Conservation (phyloP, 1,284 basidiomycete species). For the Heterobasidion irregulare region DNA sequence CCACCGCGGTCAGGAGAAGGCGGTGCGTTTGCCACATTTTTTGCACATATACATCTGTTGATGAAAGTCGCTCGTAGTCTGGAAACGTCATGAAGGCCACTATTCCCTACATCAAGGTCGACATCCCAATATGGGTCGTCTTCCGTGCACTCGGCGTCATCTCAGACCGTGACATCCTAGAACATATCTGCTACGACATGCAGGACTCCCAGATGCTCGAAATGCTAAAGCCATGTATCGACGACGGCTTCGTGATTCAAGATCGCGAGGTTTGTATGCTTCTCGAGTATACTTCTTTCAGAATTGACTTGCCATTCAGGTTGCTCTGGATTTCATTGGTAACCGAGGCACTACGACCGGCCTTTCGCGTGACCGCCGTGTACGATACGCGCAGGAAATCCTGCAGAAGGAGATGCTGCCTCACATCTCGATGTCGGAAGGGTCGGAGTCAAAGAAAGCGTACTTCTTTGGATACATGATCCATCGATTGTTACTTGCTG, state of each 20-base stretch:
- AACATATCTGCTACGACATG: conserved; percentile 98
- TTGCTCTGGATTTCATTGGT: conserved; percentile 95
- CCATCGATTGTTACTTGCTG: conserved; percentile 89
- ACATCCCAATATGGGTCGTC: conserved; percentile 98
- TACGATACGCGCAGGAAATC: conserved; percentile 96
- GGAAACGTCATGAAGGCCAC: conserved; percentile 97
- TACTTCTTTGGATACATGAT: conserved; percentile 99
- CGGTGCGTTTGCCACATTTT: conserved; percentile 39
- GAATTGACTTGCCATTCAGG: conserved; percentile 22
- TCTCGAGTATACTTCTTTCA: conserved; percentile 1
- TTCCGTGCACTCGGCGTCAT: conserved; percentile 98
- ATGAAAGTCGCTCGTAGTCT: conserved; percentile 33
- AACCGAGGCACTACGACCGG: conserved; percentile 96
- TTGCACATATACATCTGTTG: not conserved
- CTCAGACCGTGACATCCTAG: conserved; percentile 94
- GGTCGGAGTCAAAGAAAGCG: conserved; percentile 96
- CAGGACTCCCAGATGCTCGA: conserved; percentile 95
- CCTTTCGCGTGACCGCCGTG: conserved; percentile 85
- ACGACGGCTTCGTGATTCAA: conserved; percentile 98
- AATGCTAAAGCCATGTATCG: conserved; percentile 98
- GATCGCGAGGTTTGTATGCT: conserved; percentile 73
- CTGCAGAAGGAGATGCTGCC: conserved; percentile 98
- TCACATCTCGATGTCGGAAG: conserved; percentile 93
- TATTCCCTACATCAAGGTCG: conserved; percentile 96
- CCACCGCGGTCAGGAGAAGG: conserved; percentile 81